Conservation (phyloP, 148 eudicot genomes). For the Rhododendron ferrugineum region DNA sequence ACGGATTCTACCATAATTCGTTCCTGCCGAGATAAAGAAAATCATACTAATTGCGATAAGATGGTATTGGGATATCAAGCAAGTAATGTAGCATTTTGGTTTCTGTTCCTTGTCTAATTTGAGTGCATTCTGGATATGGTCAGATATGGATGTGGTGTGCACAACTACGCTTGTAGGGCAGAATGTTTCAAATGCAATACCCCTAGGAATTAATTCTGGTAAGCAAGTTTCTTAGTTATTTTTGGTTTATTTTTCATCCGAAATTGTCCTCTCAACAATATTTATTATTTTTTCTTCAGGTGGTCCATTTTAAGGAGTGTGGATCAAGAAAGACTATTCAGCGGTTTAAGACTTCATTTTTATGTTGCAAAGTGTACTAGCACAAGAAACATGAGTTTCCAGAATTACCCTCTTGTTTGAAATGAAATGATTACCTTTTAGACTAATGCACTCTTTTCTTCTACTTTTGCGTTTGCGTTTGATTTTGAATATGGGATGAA, state of each 20-base stretch:
- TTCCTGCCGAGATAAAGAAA: background rate
- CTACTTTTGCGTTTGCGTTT: too few species aligned
- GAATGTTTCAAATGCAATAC: slow-evolving; percentile 65
- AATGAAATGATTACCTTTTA: too few species aligned
- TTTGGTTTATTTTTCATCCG: background rate
- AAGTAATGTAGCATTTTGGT: background rate
- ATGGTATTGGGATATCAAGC: background rate
- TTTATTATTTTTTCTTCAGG: slow-evolving; percentile 12
- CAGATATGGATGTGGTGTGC: slow-evolving; percentile 67
- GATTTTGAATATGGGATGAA: too few species aligned
- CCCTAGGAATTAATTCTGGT: slow-evolving; percentile 59
- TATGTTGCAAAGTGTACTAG: slow-evolving; percentile 8
- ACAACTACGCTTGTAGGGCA: slow-evolving; percentile 73
- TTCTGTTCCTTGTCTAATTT: background rate
- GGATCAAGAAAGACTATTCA: background rate
- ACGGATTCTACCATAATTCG: background rate
- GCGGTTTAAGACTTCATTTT: background rate
- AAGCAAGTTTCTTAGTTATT: slow-evolving; percentile 9
- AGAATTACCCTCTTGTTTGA: too few species aligned
- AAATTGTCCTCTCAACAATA: background rate
- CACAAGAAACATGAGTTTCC: slow-evolving; percentile 6
- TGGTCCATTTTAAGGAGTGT: slow-evolving; percentile 14
- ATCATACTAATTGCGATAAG: too few species aligned
- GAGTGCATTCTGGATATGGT: background rate
- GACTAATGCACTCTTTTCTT: too few species aligned